Evolutionary conservation across 768 basidiomycete species (phyloP), one percentile per base, ranked within the genome.

Genomic region (Panus rudis): DNA sequence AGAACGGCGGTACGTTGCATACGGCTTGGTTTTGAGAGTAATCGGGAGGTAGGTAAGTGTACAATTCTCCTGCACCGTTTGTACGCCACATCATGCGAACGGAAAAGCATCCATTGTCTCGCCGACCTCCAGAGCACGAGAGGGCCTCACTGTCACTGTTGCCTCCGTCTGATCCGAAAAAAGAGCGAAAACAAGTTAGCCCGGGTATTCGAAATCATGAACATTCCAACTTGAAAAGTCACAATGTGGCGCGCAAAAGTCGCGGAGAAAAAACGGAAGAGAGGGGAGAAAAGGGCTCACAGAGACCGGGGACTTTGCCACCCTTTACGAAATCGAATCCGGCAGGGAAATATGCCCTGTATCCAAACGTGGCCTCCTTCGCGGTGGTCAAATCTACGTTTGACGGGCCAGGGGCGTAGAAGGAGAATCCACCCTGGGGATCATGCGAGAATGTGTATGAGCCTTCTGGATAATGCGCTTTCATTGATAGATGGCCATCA

Each of bases 301-400:
- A 84, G 51, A 85, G 60, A 50, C 83, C 84, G 16, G 83, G 84
- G 20, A 86, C 68, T 60, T 84, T 87, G 33, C 84, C 84, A 45
- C 84, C 83, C 52, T 69, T 70, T 50, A 76, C 68, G 63, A 74
- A 85, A n/a, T 69, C 68, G 57, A 81, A 85, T 22, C 73, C 82
- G 12, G 69, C 57, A 23, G 71, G 63, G 63, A 86, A 83, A 64
- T 65, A 79, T 24, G 82, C 73, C 1, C 78, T 75, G 63, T 73
- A 75, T 4, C 61, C 74, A 51, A 86, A 74, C 2, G 78, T 78
- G 11, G 76, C 75, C 51, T 85, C 82, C 56, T 77, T 81, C 16
- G 81, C 84, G 3, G 62, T 71, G 39, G 70, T 70, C 47, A 83
- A 62, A 56, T 78, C 72, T 35, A 79, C 67, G 47, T 60, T 52